Conservation (phyloP, 768 basidiomycete genomes). For the Suillus alpinus region DNA sequence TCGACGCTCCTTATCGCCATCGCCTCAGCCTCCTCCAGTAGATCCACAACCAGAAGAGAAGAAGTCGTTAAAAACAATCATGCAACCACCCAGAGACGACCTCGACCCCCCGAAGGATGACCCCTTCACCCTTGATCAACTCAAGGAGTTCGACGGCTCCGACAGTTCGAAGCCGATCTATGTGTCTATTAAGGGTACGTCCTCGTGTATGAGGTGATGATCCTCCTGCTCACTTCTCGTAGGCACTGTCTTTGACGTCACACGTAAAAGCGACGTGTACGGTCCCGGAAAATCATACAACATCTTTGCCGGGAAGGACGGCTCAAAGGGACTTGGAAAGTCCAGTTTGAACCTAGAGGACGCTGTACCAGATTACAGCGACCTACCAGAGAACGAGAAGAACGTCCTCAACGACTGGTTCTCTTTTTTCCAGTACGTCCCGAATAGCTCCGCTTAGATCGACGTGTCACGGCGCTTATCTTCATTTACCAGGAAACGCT, state of each 20-base stretch:
- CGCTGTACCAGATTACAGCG: conserved; percentile 84
- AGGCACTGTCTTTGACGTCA: conserved; percentile 92
- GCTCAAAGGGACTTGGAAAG: conserved; percentile 83
- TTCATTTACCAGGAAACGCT: conserved; percentile 60
- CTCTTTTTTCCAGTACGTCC: conserved; percentile 77
- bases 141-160: conserved; percentile 71
- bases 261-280: conserved; percentile 83
- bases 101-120: conserved; percentile 74
- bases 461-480: neutral
- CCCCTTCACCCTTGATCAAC: conserved; percentile 66
- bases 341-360: conserved; percentile 84
- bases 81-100: conserved; percentile 63
- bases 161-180: conserved; percentile 71
- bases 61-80: conserved; percentile 53
- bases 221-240: conserved; percentile 4
- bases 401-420: conserved; percentile 90
- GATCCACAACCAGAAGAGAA: conserved; percentile 22
- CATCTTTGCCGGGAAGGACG: conserved; percentile 94
- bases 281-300: conserved; percentile 77
- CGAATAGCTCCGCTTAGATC: neutral
- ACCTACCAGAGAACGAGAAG: conserved; percentile 63
- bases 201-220: conserved; percentile 1
- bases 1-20: conserved; percentile 9
- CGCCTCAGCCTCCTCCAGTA: conserved; percentile 8
- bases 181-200: conserved; percentile 86